These are phyloP conservation scores for Cladosporium sp. DNA, from an alignment of 2,329 filamentous ascomycete genomes.

Conservation along the genomic window DNA sequence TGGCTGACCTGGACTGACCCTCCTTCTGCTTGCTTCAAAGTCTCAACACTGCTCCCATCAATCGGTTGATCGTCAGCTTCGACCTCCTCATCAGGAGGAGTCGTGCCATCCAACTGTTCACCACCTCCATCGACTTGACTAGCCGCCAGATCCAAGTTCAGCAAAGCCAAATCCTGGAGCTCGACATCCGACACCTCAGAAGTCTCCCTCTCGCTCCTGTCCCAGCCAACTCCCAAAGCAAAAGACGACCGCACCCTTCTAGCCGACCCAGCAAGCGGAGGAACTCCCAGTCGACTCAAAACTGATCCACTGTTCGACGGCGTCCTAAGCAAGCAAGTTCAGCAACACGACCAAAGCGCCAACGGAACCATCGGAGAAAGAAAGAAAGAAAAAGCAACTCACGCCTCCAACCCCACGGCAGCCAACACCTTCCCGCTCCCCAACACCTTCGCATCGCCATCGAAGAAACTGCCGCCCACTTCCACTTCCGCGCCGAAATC, in stretches of 20 bases:
- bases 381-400: neutral
- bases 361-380: neutral
- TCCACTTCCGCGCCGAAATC: constrained; percentile 12
- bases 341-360: neutral
- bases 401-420: constrained; percentile 6
- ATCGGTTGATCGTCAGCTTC: neutral
- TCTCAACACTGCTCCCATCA: neutral
- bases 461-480: constrained; percentile 24
- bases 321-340: neutral
- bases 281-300: neutral
- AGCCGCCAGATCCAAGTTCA: constrained; percentile 2
- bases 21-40: neutral
- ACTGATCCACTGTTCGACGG: neutral
- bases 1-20: neutral
- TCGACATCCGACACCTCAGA: constrained; percentile 1
- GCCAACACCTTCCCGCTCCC: constrained; percentile 15
- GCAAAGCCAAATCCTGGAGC: constrained; percentile 2
- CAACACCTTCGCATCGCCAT: constrained; percentile 32
- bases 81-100: neutral
- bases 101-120: neutral
- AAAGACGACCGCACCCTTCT: neutral
- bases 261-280: neutral
- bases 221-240: neutral
- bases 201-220: neutral
- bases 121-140: neutral